Conservation (phyloP, 23 red algal species). For the Gracilaria domingensis region DNA sequence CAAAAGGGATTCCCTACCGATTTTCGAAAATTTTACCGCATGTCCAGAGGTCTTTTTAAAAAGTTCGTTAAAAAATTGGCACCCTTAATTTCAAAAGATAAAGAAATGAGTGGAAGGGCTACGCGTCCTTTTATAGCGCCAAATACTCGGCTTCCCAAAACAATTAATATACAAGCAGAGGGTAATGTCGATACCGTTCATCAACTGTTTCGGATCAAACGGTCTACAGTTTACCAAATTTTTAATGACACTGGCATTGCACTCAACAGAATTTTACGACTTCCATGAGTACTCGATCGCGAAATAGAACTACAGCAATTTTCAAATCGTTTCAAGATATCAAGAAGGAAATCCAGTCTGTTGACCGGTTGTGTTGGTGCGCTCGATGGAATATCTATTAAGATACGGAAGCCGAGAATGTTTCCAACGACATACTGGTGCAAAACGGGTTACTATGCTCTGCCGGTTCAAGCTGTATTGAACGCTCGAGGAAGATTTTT, state of each 20-base stretch:
- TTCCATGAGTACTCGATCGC: background rate
- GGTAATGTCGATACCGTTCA: background rate
- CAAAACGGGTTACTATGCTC: conserved; percentile 16
- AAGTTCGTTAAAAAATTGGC: background rate
- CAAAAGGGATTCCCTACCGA: too few relatives aligned
- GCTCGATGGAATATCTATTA: conserved; percentile 40
- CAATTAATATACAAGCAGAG: background rate
- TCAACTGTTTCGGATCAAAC: background rate
- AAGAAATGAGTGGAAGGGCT: background rate
- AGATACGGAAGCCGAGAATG: background rate
- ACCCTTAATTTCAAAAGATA: background rate
- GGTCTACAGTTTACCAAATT: conserved; percentile 3
- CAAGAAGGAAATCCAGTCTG: background rate
- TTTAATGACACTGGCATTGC: conserved; percentile 22
- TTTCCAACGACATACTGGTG: background rate
- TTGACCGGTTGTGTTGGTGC: too few relatives aligned
- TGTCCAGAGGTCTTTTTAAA: too few relatives aligned
- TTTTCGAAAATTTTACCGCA: too few relatives aligned
- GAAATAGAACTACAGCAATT: background rate
- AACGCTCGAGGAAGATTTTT: background rate
- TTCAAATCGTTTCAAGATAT: background rate
- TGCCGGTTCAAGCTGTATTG: too few relatives aligned
- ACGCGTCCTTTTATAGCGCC: background rate
- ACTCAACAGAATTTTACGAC: background rate
- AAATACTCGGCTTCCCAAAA: background rate